Conservation (phyloP, 805 yeast genomes). For the Ogataea corticis region DNA sequence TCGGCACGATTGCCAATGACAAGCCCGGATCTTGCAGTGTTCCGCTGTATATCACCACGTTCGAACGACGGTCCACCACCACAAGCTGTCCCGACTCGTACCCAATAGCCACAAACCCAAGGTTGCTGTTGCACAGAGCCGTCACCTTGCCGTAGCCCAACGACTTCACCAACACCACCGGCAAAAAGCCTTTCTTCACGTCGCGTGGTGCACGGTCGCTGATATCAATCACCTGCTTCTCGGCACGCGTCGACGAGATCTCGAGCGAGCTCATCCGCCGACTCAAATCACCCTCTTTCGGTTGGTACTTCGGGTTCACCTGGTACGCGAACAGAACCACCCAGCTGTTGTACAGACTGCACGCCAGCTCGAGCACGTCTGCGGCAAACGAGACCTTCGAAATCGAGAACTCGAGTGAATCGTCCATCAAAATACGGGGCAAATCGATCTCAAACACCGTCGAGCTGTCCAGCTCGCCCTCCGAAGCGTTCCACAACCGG, state of each 20-base stretch:
- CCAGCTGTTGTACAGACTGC: slow-evolving; percentile 67
- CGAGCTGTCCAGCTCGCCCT: slow-evolving; percentile 64
- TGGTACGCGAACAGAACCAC: slow-evolving; percentile 75
- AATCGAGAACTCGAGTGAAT: slow-evolving; percentile 48
- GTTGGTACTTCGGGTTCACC: slow-evolving; percentile 45
- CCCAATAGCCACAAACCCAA: slow-evolving; percentile 84
- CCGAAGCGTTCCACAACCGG: slow-evolving; percentile 80
- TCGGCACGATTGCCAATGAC: slow-evolving; percentile 39
- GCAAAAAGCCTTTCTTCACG: slow-evolving; percentile 62
- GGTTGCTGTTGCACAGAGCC: slow-evolving; percentile 63
- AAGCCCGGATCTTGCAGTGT: slow-evolving; percentile 30
- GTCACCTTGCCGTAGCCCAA: slow-evolving; percentile 49
- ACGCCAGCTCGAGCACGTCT: slow-evolving; percentile 72
- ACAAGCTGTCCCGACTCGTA: slow-evolving; percentile 73
- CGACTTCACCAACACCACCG: slow-evolving; percentile 48
- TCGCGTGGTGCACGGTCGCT: slow-evolving; percentile 51
- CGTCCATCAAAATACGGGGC: slow-evolving; percentile 44
- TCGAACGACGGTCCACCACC: slow-evolving; percentile 76
- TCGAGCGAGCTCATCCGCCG: slow-evolving; percentile 33
- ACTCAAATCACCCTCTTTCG: slow-evolving; percentile 29
- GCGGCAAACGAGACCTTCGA: slow-evolving; percentile 70
- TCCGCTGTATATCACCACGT: slow-evolving; percentile 47
- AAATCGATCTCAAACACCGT: slow-evolving; percentile 62
- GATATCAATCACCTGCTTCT: slow-evolving; percentile 43
- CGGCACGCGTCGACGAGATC: slow-evolving; percentile 30